Base-by-base conservation (phyloP, 2,329 filamentous ascomycete genomes). In the Aspergillus novoparasiticus region DNA sequence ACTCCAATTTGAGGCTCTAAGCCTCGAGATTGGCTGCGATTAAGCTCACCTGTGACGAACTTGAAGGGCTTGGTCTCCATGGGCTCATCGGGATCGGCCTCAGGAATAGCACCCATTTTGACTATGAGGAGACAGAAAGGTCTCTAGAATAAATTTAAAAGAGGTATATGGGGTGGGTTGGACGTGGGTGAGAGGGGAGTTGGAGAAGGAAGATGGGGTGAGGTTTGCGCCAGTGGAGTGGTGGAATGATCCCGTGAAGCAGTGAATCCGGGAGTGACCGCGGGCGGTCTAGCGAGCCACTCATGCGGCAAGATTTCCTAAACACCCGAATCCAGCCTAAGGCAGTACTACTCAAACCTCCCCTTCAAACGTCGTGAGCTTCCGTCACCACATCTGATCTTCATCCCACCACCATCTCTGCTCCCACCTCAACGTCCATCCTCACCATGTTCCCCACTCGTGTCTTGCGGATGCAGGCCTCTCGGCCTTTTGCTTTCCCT, bases 1-100 rank as follows among this genome's bases (percentile, higher is more conserved):
- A 71, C 66, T 65, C 51, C 60, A 21, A 69, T 67, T 69, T 71
- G 63, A 65, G 68, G 70, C 73, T 65, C 73, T 72, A 66, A 66
- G 62, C 64, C 36, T 26, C 48, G 50, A 64, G 57, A 59, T 54
- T 54, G 58, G 64, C 65, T 63, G 58, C 62, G 62, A 62, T 66
- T 62, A 64, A 70, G 73, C 92, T 82, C 88, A 97, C 94, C 94
- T 85, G 94, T 98, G 79, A 98, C 95, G 85, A 98, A 98, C 91
- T 99, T 99, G 91, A 99, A 99, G 83, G 96, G 96, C 90, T 97
- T 99, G 84, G 94, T 97, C 82, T 96, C 91, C 78, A 88, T 88
- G 78, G 88, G 86, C 77, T 92, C 90, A 79, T 92, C 92, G 76
- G 81, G 79, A 70, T 92, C 90, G 64, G 75, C 76, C 70, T 80